Base-by-base conservation (phyloP, 1,284 basidiomycete species). In the Anthracocystis panici-leucophaei region DNA sequence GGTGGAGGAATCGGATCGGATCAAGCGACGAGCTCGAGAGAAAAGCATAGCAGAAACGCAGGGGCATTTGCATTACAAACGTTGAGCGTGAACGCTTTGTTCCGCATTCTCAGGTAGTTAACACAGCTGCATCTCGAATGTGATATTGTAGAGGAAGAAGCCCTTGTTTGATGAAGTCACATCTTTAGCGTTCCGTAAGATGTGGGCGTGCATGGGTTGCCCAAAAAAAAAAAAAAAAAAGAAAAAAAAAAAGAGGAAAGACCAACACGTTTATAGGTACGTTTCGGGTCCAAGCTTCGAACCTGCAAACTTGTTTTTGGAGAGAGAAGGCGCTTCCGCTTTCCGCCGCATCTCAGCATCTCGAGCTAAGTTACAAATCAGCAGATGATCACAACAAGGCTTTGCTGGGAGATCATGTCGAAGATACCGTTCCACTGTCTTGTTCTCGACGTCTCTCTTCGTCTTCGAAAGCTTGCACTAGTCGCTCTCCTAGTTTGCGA, bases 401-500 rank as follows among this genome's bases (percentile, higher is more conserved):
- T 20, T 20, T 40, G 21, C n/a, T 18, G 11, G 21, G 40, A 7
- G 5, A 38, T 68, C 45, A 62, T 29, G 44, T 29, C 33, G 45
- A 54, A 23, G 40, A n/a, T 0, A 44, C 23, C 20, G 51, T 25
- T 18, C 20, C 45, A 23, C 11, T 57, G 38, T 66, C 55, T 23
- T 44, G 33, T 20, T 53, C 44, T 25, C 54, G 38, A 12, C 45
- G 16, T 2, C 29, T 16, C 40, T 75, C 56, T 18, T 69, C 63
- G 38, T 53, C 41, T 21, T 69, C 71, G 51, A 61, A 68, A 3
- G 65, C 71, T 38, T 65, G 40, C 11, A 75, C 63, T 1, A 70
- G 62, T 6, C 64, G 66, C 40, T 75, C 66, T n/a, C 62, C 72
- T 6, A 75, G 50, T n/a, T 61, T 60, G 23, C 72, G 72, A 25